Conservation (phyloP, 345 rosid species). For the Melastoma malabathricum region DNA sequence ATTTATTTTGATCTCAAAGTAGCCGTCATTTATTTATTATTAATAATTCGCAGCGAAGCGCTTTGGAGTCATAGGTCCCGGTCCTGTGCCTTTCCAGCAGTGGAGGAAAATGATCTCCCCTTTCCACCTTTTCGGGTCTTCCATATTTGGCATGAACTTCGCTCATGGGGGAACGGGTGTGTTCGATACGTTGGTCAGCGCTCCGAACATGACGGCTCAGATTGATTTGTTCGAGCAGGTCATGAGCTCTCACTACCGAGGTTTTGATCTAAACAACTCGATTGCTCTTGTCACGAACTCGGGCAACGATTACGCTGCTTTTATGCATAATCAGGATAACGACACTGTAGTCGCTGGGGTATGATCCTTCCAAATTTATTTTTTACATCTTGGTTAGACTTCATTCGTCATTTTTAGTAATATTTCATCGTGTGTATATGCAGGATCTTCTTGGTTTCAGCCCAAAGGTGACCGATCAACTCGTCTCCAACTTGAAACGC, state of each 20-base stretch:
- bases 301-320: conserved; percentile 21
- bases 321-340: neutral
- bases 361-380: too few relatives aligned
- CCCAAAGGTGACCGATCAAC: conserved; percentile 22
- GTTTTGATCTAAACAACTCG: conserved; percentile 4
- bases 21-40: too few relatives aligned
- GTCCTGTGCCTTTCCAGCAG: too few relatives aligned
- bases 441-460: conserved; percentile 9
- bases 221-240: conserved; percentile 12
- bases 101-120: neutral
- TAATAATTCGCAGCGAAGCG: too few relatives aligned
- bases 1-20: too few relatives aligned
- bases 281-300: conserved; percentile 17
- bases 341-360: neutral
- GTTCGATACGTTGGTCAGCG: conserved; percentile 9
- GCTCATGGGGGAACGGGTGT: conserved; percentile 30
- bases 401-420: too few relatives aligned
- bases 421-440: conserved; percentile 32
- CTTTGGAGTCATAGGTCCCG: too few relatives aligned
- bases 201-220: conserved; percentile 22
- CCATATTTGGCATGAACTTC: conserved; percentile 18
- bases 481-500: conserved; percentile 18
- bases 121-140: neutral
- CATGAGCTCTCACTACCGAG: too few relatives aligned
- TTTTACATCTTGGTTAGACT: too few relatives aligned